phyloP scores from a whole-genome alignment of 768 basidiomycete species.

The Macrolepiota albuminosa region DNA sequence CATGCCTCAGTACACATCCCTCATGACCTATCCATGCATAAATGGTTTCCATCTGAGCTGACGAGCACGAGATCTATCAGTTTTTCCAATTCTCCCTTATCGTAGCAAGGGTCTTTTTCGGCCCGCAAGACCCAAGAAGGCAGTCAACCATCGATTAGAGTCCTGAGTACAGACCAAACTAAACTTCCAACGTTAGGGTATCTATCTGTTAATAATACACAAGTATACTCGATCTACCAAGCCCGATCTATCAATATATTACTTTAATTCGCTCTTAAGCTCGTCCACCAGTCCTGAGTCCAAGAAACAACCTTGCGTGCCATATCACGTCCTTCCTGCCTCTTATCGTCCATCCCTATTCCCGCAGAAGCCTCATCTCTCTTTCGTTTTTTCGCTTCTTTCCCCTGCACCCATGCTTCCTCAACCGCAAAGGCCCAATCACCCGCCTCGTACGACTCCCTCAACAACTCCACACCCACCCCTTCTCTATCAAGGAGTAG shows the following conservation, averaged over 20 bases:
- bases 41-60: background rate
- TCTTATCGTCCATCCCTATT: slow-evolving; percentile 33
- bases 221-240: background rate
- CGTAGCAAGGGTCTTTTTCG: background rate
- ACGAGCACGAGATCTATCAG: background rate
- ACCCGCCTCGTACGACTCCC: slow-evolving; percentile 64
- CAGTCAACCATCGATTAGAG: background rate
- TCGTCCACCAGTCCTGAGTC: slow-evolving; percentile 34
- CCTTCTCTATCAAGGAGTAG: slow-evolving; percentile 60
- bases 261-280: background rate
- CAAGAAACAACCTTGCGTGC: slow-evolving; percentile 47
- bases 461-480: slow-evolving; percentile 63
- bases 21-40: background rate
- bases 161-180: background rate
- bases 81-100: background rate
- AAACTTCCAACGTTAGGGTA: background rate
- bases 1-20: too few relatives aligned
- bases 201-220: background rate
- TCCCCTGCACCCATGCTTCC: slow-evolving; percentile 53
- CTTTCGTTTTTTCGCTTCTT: slow-evolving; percentile 41
- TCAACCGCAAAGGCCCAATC: slow-evolving; percentile 61
- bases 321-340: slow-evolving; percentile 39
- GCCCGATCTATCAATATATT: background rate
- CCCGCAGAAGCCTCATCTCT: slow-evolving; percentile 33
- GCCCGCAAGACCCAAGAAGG: background rate